Conservation (phyloP, 768 basidiomycete species). For the Tylopilus cervinicoccineus region DNA sequence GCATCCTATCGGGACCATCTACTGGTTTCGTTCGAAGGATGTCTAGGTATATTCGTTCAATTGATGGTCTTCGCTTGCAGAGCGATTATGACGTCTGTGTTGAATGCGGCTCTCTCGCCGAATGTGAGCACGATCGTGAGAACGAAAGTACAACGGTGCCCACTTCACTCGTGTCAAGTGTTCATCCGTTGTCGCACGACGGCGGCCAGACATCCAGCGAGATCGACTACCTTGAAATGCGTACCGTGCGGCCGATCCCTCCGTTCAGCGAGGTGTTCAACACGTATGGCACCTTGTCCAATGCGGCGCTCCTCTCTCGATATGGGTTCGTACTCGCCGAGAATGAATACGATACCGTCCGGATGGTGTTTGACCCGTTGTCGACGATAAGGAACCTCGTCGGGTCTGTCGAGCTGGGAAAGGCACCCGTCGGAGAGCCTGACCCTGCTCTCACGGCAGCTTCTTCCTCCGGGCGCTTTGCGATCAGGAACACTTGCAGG, state of each 20-base stretch:
- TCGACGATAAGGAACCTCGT: constrained; percentile 13
- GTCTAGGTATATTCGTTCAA: not conserved
- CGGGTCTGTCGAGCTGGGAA: constrained; percentile 8
- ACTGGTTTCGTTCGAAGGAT: constrained; percentile 3
- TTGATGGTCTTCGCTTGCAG: constrained; percentile 33
- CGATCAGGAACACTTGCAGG: constrained; percentile 27
- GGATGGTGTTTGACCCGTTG: constrained; percentile 25
- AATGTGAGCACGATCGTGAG: constrained; percentile 65
- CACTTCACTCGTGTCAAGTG: not conserved
- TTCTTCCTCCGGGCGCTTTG: constrained; percentile 7
- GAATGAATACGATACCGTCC: constrained; percentile 63
- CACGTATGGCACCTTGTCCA: constrained; percentile 66
- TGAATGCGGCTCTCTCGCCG: constrained; percentile 61
- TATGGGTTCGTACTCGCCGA: constrained; percentile 76
- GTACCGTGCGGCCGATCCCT: constrained; percentile 49
- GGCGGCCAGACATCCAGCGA: constrained; percentile 5
- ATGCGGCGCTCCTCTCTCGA: constrained; percentile 60
- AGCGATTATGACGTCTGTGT: constrained; percentile 72
- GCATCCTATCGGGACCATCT: constrained; percentile 17
- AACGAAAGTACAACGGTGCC: constrained; percentile 2
- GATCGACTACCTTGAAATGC: constrained; percentile 62
- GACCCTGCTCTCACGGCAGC: constrained; percentile 18
- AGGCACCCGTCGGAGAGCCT: not conserved
- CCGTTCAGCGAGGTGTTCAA: constrained; percentile 65
- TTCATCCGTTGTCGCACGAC: constrained; percentile 13